Conservation (phyloP, 176 grass and related monocot species). For the Cocos nucifera region DNA sequence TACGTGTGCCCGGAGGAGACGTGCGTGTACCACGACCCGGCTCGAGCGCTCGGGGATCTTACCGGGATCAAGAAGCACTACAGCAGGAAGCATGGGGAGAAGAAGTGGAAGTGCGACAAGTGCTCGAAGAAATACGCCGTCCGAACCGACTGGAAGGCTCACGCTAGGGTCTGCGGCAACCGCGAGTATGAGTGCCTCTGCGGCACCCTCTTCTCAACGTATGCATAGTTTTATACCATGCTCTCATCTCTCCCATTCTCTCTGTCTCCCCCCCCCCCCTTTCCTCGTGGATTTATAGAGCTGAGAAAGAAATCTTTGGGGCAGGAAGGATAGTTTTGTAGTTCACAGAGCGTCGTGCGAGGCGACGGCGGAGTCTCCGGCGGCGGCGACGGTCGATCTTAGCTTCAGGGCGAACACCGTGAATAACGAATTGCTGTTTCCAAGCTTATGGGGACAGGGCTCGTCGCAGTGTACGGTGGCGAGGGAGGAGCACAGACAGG, state of each 20-base stretch:
- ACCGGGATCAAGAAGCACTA: conserved; percentile 15
- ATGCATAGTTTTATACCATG: too few species aligned
- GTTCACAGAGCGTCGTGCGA: conserved; percentile 2
- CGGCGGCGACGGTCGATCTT: neutral
- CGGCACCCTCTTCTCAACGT: conserved; percentile 7
- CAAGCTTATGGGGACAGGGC: too few species aligned
- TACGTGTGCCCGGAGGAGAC: conserved; percentile 7
- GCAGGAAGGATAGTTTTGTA: conserved; percentile 12
- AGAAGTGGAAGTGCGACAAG: conserved; percentile 13
- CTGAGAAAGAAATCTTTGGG: too few species aligned
- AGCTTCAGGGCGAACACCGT: neutral
- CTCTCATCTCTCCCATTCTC: too few species aligned
- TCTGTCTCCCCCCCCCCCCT: too few species aligned
- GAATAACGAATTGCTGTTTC: too few species aligned
- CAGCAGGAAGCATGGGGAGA: conserved; percentile 7
- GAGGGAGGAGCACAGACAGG: too few species aligned
- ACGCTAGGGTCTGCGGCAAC: neutral
- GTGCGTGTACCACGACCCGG: conserved; percentile 6
- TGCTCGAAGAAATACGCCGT: conserved; percentile 12
- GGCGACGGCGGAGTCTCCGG: neutral
- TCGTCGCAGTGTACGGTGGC: too few species aligned
- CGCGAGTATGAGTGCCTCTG: conserved; percentile 4
- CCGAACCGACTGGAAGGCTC: conserved; percentile 1
- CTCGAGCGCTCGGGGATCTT: conserved; percentile 6
- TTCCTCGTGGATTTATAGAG: too few species aligned